Evolutionary conservation across 495 filamentous ascomycete genomes (phyloP).

Genomic region (Lasiosphaeris hirsuta): DNA sequence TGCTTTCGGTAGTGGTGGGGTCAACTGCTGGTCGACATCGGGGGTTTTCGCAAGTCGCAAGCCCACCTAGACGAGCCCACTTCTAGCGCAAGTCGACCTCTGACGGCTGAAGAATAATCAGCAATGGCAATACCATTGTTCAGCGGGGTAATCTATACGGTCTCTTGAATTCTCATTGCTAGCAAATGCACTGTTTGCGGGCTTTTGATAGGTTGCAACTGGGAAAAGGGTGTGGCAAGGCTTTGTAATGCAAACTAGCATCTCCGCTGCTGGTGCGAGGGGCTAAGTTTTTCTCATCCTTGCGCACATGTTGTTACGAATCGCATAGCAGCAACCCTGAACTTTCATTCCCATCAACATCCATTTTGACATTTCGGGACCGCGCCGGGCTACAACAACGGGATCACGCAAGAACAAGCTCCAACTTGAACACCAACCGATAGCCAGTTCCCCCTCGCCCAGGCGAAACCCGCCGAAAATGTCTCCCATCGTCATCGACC

Average conservation of each 20-base stretch:
- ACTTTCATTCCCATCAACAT: background rate
- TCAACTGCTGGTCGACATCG: background rate
- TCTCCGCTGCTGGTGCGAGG: conserved; percentile 10
- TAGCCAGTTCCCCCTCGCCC: background rate
- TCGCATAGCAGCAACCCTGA: conserved; percentile 1
- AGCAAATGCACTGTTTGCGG: no score
- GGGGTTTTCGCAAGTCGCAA: background rate
- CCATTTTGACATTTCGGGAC: background rate
- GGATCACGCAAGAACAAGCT: conserved; percentile 7
- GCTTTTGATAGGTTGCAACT: background rate
- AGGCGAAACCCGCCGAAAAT: conserved; percentile 16
- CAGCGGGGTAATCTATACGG: background rate
- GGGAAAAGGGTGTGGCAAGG: conserved; percentile 15
- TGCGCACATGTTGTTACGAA: conserved; percentile 1
- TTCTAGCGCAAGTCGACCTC: background rate
- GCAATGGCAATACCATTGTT: background rate
- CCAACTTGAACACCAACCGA: background rate
- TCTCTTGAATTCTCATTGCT: background rate
- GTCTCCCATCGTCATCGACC: conserved; percentile 26
- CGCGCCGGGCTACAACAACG: background rate
- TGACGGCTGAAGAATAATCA: background rate
- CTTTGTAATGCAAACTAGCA: conserved; percentile 24
- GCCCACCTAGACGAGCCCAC: no score
- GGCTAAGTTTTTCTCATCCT: conserved; percentile 4
- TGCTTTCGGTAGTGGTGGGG: background rate